Evolutionary conservation across 495 filamentous ascomycete species (phyloP).

Genomic region (Tuber melanosporum): DNA sequence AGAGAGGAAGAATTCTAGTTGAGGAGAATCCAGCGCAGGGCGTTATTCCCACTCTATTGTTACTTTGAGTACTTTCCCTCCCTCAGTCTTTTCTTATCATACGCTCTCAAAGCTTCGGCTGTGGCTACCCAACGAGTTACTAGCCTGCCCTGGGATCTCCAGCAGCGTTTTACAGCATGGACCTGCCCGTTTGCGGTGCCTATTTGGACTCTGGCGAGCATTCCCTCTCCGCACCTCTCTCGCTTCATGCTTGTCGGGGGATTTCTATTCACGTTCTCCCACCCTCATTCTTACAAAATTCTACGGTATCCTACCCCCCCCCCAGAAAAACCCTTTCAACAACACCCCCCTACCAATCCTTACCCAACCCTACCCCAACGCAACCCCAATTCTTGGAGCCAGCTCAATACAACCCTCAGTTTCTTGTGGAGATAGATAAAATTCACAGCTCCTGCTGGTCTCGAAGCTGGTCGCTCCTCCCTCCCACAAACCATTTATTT

Average conservation of each 20-base stretch:
- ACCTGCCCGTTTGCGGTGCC: conserved; percentile 33
- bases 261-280: conserved; percentile 31
- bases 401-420: conserved; percentile 13
- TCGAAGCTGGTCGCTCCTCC: conserved; percentile 9
- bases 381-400: conserved; percentile 26
- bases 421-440: conserved; percentile 15
- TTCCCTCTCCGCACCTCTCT: conserved; percentile 33
- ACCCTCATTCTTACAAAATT: conserved; percentile 13
- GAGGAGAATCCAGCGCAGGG: not conserved
- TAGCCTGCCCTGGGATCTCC: not conserved
- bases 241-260: conserved; percentile 30
- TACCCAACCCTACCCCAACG: conserved; percentile 24
- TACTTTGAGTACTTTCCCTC: conserved; percentile 13
- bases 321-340: conserved; percentile 9
- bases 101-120: not conserved
- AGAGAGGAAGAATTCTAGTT: not conserved
- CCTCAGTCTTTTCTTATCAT: not conserved
- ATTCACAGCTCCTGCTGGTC: conserved; percentile 14
- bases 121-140: conserved; percentile 4
- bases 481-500: conserved; percentile 16
- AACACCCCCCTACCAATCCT: conserved; percentile 23
- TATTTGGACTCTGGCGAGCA: conserved; percentile 29
- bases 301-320: not conserved
- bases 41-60: conserved; percentile 16
- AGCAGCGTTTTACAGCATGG: conserved; percentile 25